Conservation (phyloP, 352 stramenopile species). For the Phytophthora vignae region DNA sequence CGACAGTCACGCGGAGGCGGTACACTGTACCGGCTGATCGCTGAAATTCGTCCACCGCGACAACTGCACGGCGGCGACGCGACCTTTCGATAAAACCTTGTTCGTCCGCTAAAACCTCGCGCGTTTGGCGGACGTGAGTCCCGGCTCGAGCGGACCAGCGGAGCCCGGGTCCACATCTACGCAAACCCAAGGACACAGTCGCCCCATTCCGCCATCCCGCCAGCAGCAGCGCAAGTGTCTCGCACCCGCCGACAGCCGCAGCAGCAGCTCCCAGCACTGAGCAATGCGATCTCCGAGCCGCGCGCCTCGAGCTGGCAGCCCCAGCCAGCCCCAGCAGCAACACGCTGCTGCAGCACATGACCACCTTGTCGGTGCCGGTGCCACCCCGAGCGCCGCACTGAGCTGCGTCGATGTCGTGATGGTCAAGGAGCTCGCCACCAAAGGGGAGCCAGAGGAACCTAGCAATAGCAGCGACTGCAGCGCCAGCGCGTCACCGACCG, state of each 20-base stretch:
- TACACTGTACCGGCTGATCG: slow-evolving; percentile 5
- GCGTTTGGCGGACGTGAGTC: slow-evolving; percentile 1
- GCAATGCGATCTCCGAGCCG: slow-evolving; percentile 24
- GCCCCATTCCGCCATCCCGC: slow-evolving; percentile 36
- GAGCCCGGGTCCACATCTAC: slow-evolving; percentile 39
- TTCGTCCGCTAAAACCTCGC: slow-evolving; percentile 28
- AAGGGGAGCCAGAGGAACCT: not conserved
- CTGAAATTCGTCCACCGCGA: slow-evolving; percentile 15
- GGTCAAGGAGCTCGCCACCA: not conserved
- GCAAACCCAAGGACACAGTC: slow-evolving; percentile 36
- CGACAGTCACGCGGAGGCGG: slow-evolving; percentile 18
- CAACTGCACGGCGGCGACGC: not conserved
- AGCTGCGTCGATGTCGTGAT: slow-evolving; percentile 2
- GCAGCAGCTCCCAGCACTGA: slow-evolving; percentile 6
- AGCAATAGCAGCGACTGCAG: not conserved
- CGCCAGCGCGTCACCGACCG: not conserved
- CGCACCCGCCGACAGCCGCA: slow-evolving; percentile 3
- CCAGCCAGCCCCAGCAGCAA: slow-evolving; percentile 5
- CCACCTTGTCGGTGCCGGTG: slow-evolving; percentile 5
- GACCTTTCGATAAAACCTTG: slow-evolving; percentile 31
- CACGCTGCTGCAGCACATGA: slow-evolving; percentile 5
- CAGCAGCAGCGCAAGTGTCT: slow-evolving; percentile 17
- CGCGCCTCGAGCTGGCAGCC: slow-evolving; percentile 10
- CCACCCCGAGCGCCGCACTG: not conserved
- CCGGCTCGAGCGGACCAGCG: slow-evolving; percentile 22